These are phyloP conservation scores for Suillus subluteus DNA, from an alignment of 768 basidiomycete genomes.

Conservation along the genomic window DNA sequence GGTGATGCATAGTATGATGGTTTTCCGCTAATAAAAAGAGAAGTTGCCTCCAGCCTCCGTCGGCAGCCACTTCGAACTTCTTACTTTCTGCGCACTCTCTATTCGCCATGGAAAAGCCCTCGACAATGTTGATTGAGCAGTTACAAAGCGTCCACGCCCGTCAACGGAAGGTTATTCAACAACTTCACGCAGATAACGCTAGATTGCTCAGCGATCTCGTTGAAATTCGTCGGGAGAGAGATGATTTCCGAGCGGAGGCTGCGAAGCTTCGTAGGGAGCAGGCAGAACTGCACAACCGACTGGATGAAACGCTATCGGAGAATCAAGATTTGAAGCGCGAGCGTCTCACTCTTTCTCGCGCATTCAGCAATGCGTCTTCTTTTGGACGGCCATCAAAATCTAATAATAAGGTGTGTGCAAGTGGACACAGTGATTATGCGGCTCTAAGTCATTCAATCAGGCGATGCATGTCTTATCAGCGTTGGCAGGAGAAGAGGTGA, in stretches of 20 bases:
- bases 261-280: conserved; percentile 25
- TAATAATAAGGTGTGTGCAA: conserved; percentile 17
- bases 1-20: background rate
- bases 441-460: conserved; percentile 2
- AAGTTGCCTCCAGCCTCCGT: background rate
- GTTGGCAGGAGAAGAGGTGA: conserved; percentile 3
- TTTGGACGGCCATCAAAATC: conserved; percentile 7
- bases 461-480: conserved; percentile 3
- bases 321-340: conserved; percentile 30
- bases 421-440: background rate
- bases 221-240: conserved; percentile 32
- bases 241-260: conserved; percentile 25
- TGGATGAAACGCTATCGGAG: conserved; percentile 24
- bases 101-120: conserved; percentile 17
- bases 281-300: conserved; percentile 23
- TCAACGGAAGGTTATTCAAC: conserved; percentile 29
- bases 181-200: conserved; percentile 29
- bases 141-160: conserved; percentile 27
- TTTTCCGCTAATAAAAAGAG: conserved; percentile 1
- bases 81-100: background rate
- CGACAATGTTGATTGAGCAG: conserved; percentile 26
- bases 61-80: background rate
- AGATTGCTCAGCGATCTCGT: conserved; percentile 28
- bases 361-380: background rate
- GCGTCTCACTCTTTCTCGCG: conserved; percentile 20